Evolutionary conservation across 2,329 filamentous ascomycete species (phyloP), one percentile per base, ranked within the genome.

Genomic region (Ustilaginoidea virens): DNA sequence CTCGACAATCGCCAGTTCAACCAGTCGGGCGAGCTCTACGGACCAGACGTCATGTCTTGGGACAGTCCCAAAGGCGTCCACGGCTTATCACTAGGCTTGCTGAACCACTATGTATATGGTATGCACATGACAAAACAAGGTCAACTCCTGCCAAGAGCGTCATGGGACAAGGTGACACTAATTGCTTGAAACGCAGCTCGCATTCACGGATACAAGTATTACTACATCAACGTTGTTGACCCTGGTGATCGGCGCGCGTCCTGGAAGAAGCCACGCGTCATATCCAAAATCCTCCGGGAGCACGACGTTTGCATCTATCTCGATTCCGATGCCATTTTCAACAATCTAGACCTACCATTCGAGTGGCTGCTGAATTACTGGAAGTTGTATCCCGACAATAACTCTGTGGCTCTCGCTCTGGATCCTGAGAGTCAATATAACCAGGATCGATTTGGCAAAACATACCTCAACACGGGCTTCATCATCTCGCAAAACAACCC

Each of bases 401-500:
- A 56, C 46, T 55, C 57, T 11, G 46, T 61, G 25, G 53, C 56
- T 27, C 48, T 61, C 24, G 55, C 57, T 15, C 37, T 49, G 20
- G 57, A 61, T 18, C 57, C 57, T 4, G 39, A 46, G 16, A 33
- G 36, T 19, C 43, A 52, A 20, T 41, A 42, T 40, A 61, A 61
- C 45, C 43, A 47, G 33, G 57, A 61, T 39, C 43, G 48, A 37
- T 52, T 48, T 15, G 50, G 48, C 33, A 54, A 51, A 31, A 39
- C 49, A 38, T 61, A 55, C 51, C 51, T 58, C 39, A 67, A 67
- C 48, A 63, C 63, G 1, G 63, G 63, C 12, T 66, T 67, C 49
- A 63, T 67, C 43, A 47, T 67, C 22, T 55, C 62, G 4, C 63
- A 67, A 46, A 63, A 64, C 43, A 61, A 61, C 38, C 43, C 52